Evolutionary conservation across 2,329 filamentous ascomycete species (phyloP), one percentile per base, ranked within the genome.

Genomic region (Nothomitra cinnamomea): DNA sequence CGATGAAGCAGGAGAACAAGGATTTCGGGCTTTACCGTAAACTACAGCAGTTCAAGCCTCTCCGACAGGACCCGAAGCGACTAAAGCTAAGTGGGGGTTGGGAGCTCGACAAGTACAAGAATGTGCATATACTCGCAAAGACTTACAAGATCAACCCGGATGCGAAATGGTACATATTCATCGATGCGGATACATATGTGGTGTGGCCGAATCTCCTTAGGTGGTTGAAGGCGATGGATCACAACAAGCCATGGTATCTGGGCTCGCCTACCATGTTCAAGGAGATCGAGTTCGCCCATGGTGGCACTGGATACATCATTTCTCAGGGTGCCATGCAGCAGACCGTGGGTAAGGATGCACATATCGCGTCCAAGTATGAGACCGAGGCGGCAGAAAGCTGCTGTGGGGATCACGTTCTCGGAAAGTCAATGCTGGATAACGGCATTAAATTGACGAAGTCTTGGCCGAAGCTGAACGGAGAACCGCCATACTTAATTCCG

Each of bases 21-120:
- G 75, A 79, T 56, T 79, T 79, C 53, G 68, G 74, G 15, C 65
- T 67, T 43, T 69, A 69, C 54, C 65, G 68, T 32, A 60, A 62
- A 42, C 64, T 71, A 40, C 59, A 69, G 51, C 63, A 70, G 53
- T 76, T 74, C 52, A 69, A 71, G 22, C 55, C 58, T 40, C 66
- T 70, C 2, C 70, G 72, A 38, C 70, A 71, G 59, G 68, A 73
- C 43, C 72, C 73, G 56, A 68, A 68, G 56, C 66, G 63, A 24
- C 50, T 60, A 22, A 53, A 59, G 38, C 62, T 65, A 35, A 61
- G 69, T 21, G 69, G 68, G 1, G 65, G 61, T 7, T 80, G 76
- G 77, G 68, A 66, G 17, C 62, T 80, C 40, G 77, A 80, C 66
- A 79, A 78, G 65, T 80, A 78, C 66, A 80, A 80, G 64, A 79